Evolutionary conservation across 768 basidiomycete genomes (phyloP).

Genomic region (Russula sp.): DNA sequence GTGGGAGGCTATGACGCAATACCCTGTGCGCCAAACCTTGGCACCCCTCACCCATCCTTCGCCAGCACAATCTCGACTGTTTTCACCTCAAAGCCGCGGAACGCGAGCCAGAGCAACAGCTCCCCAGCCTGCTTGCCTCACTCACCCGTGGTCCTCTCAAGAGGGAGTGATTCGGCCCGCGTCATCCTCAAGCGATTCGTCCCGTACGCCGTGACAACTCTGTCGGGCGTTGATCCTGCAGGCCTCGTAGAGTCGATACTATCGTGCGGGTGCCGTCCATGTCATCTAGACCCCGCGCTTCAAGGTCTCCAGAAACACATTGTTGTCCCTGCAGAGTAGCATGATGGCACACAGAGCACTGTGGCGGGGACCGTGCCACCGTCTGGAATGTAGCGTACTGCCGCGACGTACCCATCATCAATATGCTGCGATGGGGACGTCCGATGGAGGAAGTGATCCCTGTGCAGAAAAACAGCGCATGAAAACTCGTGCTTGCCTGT

Average conservation of each 20-base stretch:
- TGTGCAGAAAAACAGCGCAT: conserved; percentile 86
- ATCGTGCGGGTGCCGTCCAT: conserved; percentile 40
- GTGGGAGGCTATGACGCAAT: too few species aligned
- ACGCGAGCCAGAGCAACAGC: conserved; percentile 49
- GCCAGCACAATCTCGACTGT: conserved; percentile 64
- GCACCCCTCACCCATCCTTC: conserved; percentile 6
- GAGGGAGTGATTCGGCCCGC: conserved; percentile 38
- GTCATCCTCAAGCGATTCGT: conserved; percentile 82
- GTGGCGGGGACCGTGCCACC: conserved; percentile 29
- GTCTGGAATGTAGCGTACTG: conserved; percentile 41
- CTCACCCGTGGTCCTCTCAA: conserved; percentile 24
- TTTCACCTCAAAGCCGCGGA: conserved; percentile 88
- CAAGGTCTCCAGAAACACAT: conserved; percentile 83
- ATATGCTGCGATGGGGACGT: conserved; percentile 76
- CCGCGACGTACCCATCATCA: not conserved
- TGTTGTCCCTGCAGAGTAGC: conserved; percentile 63
- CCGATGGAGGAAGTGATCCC: conserved; percentile 87
- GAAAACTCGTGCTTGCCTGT: conserved; percentile 71
- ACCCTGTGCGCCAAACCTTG: too few species aligned
- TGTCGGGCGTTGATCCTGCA: conserved; percentile 50
- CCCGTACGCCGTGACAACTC: conserved; percentile 54
- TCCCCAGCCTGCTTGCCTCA: conserved; percentile 28
- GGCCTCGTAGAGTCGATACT: conserved; percentile 86
- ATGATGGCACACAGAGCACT: conserved; percentile 44
- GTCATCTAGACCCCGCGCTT: conserved; percentile 77